Conservation (phyloP, 225 moss, liverwort and hornwort species). For the Ulota crispa region DNA sequence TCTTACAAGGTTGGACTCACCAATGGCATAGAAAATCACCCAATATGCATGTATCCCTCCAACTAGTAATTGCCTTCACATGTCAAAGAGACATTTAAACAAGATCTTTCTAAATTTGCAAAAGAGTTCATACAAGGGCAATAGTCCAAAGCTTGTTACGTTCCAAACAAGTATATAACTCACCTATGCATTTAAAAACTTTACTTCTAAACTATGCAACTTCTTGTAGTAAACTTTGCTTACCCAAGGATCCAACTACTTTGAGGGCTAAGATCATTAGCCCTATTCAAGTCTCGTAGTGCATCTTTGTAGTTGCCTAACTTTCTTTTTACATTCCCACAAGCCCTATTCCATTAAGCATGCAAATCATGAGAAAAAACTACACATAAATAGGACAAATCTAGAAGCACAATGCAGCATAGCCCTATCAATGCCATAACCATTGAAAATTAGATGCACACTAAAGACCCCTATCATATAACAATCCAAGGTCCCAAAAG, state of each 20-base stretch:
- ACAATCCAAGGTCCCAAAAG: not conserved
- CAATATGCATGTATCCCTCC: not conserved
- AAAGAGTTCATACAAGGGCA: not conserved
- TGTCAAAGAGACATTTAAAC: not conserved
- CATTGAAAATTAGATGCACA: not conserved
- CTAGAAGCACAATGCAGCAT: not conserved
- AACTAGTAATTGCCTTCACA: fast-evolving
- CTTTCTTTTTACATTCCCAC: slow-evolving; percentile 45
- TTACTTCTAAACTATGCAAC: not conserved
- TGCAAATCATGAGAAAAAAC: not conserved
- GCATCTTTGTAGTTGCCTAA: slow-evolving; percentile 46
- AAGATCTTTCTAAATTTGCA: not conserved
- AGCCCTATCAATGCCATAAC: not conserved
- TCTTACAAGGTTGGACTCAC: not conserved
- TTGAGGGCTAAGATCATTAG: slow-evolving; percentile 33
- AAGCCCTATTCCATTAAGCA: slow-evolving; percentile 23
- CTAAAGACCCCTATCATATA: no score
- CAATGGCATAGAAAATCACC: not conserved
- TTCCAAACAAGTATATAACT: not conserved
- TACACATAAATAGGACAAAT: not conserved
- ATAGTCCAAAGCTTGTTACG: not conserved
- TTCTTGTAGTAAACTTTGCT: not conserved
- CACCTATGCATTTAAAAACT: not conserved
- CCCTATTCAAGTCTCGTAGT: slow-evolving; percentile 36
- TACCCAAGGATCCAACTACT: slow-evolving; percentile 46